Percentiles rank a stretch among this genome's conserved stretches.
These are phyloP conservation scores for Schizopora paradoxa DNA, from an alignment of 1,284 basidiomycete species.

Conservation along the genomic window DNA sequence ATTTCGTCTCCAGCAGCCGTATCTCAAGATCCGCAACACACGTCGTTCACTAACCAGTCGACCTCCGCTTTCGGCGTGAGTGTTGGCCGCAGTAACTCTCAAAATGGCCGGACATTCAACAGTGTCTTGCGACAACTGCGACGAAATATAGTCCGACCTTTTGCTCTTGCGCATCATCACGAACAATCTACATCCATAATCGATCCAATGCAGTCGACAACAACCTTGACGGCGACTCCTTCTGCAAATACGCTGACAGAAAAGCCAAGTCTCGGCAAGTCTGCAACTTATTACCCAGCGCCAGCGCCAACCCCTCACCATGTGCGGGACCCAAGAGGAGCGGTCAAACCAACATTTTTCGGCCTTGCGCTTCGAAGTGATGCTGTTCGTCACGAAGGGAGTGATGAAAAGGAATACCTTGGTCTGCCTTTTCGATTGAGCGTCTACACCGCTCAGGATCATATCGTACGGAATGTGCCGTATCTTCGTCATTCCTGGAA, in stretches of 20 bases:
- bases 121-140: constrained; percentile 34
- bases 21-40: constrained; percentile 21
- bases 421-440: constrained; percentile 65
- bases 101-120: constrained; percentile 27
- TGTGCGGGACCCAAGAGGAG: constrained; percentile 24
- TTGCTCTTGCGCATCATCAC: constrained; percentile 33
- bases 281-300: constrained; percentile 11
- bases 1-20: constrained; percentile 27
- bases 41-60: constrained; percentile 19
- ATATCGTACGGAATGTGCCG: constrained; percentile 62
- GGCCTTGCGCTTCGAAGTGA: constrained; percentile 25
- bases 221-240: not conserved
- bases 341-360: constrained; percentile 40
- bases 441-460: constrained; percentile 47
- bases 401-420: constrained; percentile 32
- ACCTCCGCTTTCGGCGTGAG: constrained; percentile 29
- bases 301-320: constrained; percentile 11
- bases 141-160: constrained; percentile 38
- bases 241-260: constrained; percentile 5
- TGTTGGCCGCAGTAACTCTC: constrained; percentile 32
- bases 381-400: not conserved
- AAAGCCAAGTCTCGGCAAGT: constrained; percentile 10
- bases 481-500: constrained; percentile 95
- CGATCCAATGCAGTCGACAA: not conserved
- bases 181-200: constrained; percentile 31